A percentile compares a stretch with the other conserved stretches of the same genome.
These are phyloP conservation scores for Gaultheria prostrata DNA, from an alignment of 148 eudicot genomes.

Conservation along the genomic window DNA sequence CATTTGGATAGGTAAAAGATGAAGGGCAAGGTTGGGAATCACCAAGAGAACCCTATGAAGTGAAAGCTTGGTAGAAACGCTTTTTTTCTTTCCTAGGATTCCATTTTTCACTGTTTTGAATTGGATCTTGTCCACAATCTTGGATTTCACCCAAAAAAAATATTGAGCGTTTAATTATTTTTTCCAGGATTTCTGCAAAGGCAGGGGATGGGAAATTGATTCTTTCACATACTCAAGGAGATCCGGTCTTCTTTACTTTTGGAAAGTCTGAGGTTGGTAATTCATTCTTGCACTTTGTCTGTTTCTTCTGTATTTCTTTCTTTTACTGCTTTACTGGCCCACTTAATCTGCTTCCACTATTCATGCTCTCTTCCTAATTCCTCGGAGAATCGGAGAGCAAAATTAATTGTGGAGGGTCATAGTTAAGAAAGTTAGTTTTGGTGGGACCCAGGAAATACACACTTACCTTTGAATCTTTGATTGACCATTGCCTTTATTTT, in stretches of 20 bases:
- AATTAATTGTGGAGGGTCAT: neutral
- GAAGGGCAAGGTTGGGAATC: constrained; percentile 98
- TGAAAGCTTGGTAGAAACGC: constrained; percentile 68
- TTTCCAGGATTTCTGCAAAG: constrained; percentile 76
- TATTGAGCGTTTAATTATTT: neutral
- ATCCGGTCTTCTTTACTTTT: constrained; percentile 74
- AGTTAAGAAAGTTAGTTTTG: neutral
- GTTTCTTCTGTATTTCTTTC: neutral
- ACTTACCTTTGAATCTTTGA: neutral
- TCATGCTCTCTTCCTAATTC: neutral
- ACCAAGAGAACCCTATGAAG: constrained; percentile 98
- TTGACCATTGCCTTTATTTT: neutral
- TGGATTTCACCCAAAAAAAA: neutral
- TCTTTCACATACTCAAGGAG: constrained; percentile 59
- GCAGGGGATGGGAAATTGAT: constrained; percentile 67
- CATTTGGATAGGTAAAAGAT: constrained; percentile 50
- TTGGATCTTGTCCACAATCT: neutral
- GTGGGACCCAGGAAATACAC: neutral
- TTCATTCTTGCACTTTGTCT: constrained; percentile 9
- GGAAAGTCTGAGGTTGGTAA: constrained; percentile 81
- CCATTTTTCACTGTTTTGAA: neutral
- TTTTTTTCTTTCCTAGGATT: constrained; percentile 4
- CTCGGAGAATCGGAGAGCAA: neutral
- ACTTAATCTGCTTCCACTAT: neutral
- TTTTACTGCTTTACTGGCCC: constrained; percentile 8